Evolutionary conservation across 2,329 filamentous ascomycete genomes (phyloP), one percentile per base, ranked within the genome.

Genomic region (Stachybotrys chartarum): DNA sequence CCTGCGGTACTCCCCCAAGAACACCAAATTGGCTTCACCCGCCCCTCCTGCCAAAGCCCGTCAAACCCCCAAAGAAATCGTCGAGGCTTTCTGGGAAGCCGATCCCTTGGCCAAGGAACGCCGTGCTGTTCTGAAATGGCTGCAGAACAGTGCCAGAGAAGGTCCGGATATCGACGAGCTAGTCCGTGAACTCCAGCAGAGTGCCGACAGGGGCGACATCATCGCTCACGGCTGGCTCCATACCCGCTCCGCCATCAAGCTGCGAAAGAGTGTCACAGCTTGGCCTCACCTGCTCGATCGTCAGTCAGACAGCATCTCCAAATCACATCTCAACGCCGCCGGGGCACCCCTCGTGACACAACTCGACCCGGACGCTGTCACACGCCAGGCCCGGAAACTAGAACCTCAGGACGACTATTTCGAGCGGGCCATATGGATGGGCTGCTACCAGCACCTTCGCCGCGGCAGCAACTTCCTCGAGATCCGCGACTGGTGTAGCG

Each of bases 141-240:
- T 99, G 35, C 90, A 96, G 69, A 82, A 83, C 61, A 90, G 85
- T 48, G 88, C 90, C 1, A 82, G 86, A 53, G 81, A 83, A 30
- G 82, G 84, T 3, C 85, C 85, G 46, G 85, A 89, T 59, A 85
- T 96, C 32, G 84, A 92, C 60, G 82, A 86, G 30, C 76, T 96
- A 31, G 87, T 92, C 52, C 80, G 85, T 53, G 87, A 93, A 55
- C 79, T 92, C 54, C 87, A 92, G 67, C 80, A 84, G 57, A 85
- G 85, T 59, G 87, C 90, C 12, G 88, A 93, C 57, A 80, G 90
- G 63, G 88, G 88, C 10, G 90, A 92, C 52, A 84, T 92, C 10
- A 90, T 94, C 75, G 85, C 89, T 31, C 86, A 91, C 68, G 93
- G 93, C 46, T 97, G 92, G 90, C 83, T 97, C 59, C 91, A 96